These are phyloP conservation scores for Colletotrichum cordylinicola DNA, from an alignment of 2,329 filamentous ascomycete genomes.

Conservation along the genomic window DNA sequence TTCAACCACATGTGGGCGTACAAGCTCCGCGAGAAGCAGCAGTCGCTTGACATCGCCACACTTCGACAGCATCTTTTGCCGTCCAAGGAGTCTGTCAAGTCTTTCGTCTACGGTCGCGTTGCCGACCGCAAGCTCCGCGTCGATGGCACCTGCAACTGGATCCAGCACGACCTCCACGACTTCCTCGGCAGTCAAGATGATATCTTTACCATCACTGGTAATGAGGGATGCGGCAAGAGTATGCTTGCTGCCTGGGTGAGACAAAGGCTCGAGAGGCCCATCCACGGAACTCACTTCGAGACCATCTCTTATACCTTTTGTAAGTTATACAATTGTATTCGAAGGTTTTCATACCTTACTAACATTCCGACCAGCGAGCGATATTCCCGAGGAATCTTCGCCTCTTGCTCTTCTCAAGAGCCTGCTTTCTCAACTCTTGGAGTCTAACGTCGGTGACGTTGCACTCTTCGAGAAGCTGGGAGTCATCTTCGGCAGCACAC, in stretches of 20 bases:
- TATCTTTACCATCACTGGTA: slow-evolving; percentile 39
- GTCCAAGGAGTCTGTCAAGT: slow-evolving; percentile 24
- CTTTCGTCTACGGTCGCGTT: slow-evolving; percentile 40
- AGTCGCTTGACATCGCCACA: slow-evolving; percentile 29
- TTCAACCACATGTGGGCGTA: slow-evolving; percentile 40
- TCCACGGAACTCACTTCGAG: slow-evolving; percentile 38
- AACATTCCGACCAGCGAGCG: slow-evolving; percentile 22
- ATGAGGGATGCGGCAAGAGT: slow-evolving; percentile 40
- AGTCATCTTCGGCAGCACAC: slow-evolving; percentile 29
- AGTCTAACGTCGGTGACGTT: slow-evolving; percentile 42
- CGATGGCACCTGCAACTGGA: slow-evolving; percentile 46
- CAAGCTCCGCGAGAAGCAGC: slow-evolving; percentile 31
- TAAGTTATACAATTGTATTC: slow-evolving; percentile 23
- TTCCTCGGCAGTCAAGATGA: slow-evolving; percentile 40
- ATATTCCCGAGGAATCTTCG: slow-evolving; percentile 35
- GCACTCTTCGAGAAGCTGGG: slow-evolving; percentile 36
- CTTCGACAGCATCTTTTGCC: slow-evolving; percentile 37
- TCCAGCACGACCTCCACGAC: slow-evolving; percentile 37
- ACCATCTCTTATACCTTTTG: slow-evolving; percentile 43
- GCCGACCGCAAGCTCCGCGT: slow-evolving; percentile 40
- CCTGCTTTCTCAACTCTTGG: slow-evolving; percentile 41
- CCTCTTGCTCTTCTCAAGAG: slow-evolving; percentile 39
- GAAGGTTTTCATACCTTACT: too few species aligned
- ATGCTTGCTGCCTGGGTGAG: slow-evolving; percentile 45
- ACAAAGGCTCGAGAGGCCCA: slow-evolving; percentile 42